Evolutionary conservation across 2,329 filamentous ascomycete species (phyloP), one percentile per base, ranked within the genome.

Genomic region (Furcasterigmium furcatum): DNA sequence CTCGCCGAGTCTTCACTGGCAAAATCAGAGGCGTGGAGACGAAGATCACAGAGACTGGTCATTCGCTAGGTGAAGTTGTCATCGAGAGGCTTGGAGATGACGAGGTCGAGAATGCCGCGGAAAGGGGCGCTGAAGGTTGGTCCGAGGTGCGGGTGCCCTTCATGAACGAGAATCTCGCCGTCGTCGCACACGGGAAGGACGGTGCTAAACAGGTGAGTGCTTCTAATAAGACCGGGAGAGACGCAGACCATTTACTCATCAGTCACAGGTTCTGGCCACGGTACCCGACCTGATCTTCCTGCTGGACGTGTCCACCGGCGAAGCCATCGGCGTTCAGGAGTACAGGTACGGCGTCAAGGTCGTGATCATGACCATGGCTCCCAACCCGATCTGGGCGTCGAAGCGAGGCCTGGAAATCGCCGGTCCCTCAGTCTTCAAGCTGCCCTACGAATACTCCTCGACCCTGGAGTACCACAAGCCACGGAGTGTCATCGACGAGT

Each of bases 31-130:
- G 44, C 1, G 56, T 59, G 1, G 56, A 58, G 38, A 71, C 71
- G 12, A 72, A 72, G 47, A 70, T 75, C 42, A 60, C 67, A 16
- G 60, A 59, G 3, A 72, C 72, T 14, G 73, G 74, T 41, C 58
- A 71, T 30, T 54, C 66, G 9, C 51, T 74, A 35, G 68, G 66
- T 13, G 52, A 62, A 64, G 70, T 63, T 57, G 66, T 44, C 56
- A 70, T 59, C 59, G 64, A 44, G 64, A 67, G 49, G 61, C 66
- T 43, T 58, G 65, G 49, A 57, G 71, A 52, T 61, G 59, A 38
- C 61, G 74, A 52, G 48, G 61, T 46, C 46, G 62, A 54, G 48
- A 50, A 34, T 9, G 55, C 41, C 44, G 41, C 45, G 63, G 60
- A 41, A 60, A 71, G 49, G 42, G 55, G 36, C 46, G 49, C 32